These are phyloP conservation scores for Thuidium tamariscinum DNA, from an alignment of 225 moss, liverwort and hornwort genomes.

Conservation along the genomic window DNA sequence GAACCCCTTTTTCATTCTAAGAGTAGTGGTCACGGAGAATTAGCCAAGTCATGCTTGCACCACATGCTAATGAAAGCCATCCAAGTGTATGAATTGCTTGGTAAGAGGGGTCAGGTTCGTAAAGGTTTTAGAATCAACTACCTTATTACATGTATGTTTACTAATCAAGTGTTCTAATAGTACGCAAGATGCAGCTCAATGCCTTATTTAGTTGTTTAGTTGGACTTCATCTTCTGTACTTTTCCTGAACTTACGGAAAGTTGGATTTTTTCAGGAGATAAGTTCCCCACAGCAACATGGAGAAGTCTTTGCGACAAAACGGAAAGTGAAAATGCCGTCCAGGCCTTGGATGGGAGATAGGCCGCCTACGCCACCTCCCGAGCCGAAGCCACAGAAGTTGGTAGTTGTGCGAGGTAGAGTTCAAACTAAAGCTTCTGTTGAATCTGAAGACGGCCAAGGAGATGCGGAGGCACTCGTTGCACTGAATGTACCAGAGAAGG, in stretches of 20 bases:
- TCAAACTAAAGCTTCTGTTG: conserved; percentile 33
- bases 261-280: conserved; percentile 1
- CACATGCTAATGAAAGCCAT: neutral
- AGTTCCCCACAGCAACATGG: neutral
- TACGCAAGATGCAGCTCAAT: neutral
- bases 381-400: conserved; percentile 18
- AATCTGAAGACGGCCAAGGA: conserved; percentile 27
- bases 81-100: neutral
- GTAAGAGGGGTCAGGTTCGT: neutral
- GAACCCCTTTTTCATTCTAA: neutral
- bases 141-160: neutral
- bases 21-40: neutral
- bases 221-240: neutral
- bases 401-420: conserved; percentile 54
- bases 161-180: neutral
- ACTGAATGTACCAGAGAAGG: conserved; percentile 35
- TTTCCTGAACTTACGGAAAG: neutral
- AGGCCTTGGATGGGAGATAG: conserved; percentile 44
- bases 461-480: conserved; percentile 34
- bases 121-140: neutral
- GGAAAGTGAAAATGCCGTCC: conserved; percentile 47
- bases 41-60: neutral
- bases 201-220: neutral
- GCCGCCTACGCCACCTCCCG: conserved; percentile 1
- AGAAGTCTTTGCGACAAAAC: conserved; percentile 38